These are phyloP conservation scores for Tylopilus balloui DNA, from an alignment of 768 basidiomycete species.

Conservation along the genomic window DNA sequence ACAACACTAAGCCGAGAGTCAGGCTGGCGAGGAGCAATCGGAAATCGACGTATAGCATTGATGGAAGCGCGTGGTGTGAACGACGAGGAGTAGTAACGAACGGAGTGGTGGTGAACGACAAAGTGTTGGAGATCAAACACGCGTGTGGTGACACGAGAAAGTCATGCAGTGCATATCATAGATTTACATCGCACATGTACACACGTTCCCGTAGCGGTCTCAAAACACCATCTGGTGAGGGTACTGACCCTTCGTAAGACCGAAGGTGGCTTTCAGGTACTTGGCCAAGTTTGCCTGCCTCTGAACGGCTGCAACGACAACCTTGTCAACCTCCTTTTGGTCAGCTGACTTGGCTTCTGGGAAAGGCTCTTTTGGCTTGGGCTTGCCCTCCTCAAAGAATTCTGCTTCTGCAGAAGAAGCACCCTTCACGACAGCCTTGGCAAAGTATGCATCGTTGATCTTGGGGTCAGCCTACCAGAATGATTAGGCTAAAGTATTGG, in stretches of 20 bases:
- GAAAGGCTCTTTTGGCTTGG: conserved; percentile 82
- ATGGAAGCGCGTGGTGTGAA: conserved; percentile 1
- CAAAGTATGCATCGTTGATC: conserved; percentile 92
- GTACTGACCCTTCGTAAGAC: conserved; percentile 94
- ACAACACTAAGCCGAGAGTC: conserved; percentile 8
- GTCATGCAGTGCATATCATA: conserved; percentile 25
- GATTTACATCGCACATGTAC: conserved; percentile 18
- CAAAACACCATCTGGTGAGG: conserved; percentile 94
- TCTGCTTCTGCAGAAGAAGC: conserved; percentile 87
- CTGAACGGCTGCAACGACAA: conserved; percentile 78
- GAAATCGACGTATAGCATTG: conserved; percentile 8
- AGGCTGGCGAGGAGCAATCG: conserved; percentile 13
- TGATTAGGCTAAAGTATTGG: conserved; percentile 1
- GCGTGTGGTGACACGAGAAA: conserved; percentile 13
- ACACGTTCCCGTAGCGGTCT: conserved; percentile 22
- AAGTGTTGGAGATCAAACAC: conserved; percentile 11
- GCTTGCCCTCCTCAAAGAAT: conserved; percentile 94
- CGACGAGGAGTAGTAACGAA: background rate
- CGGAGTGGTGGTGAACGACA: conserved; percentile 1
- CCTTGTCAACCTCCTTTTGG: conserved; percentile 85
- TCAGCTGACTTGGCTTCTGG: conserved; percentile 83
- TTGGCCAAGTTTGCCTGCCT: conserved; percentile 87
- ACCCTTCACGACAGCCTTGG: conserved; percentile 68
- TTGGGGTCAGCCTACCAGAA: conserved; percentile 70
- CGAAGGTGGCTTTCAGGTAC: conserved; percentile 91